Conservation (phyloP, 768 basidiomycete genomes). For the Hypholoma fasciculare region DNA sequence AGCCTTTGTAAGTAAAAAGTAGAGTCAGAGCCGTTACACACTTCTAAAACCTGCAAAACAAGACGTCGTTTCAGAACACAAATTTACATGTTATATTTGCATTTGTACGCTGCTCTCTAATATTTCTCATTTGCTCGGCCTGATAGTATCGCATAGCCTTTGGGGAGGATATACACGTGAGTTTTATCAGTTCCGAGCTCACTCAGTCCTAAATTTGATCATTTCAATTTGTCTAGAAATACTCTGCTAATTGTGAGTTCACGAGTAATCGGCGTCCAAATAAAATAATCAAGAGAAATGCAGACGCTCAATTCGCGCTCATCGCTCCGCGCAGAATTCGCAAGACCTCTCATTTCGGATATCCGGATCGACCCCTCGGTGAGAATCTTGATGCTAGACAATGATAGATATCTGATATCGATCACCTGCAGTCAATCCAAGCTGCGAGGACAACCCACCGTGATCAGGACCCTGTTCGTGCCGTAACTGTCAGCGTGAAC, state of each 20-base stretch:
- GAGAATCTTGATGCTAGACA: not conserved
- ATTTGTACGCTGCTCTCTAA: slow-evolving; percentile 20
- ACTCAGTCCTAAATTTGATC: not conserved
- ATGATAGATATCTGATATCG: too few species aligned
- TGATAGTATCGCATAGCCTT: slow-evolving; percentile 14
- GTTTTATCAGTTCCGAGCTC: too few species aligned
- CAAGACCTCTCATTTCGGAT: slow-evolving; percentile 17
- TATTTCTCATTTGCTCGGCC: not conserved
- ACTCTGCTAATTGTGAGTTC: slow-evolving; percentile 23
- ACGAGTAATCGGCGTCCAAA: not conserved
- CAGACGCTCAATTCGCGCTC: slow-evolving; percentile 27
- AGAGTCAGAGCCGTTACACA: not conserved
- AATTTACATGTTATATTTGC: slow-evolving; percentile 33
- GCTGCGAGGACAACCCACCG: not conserved
- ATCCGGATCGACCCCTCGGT: slow-evolving; percentile 19
- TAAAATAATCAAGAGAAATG: not conserved
- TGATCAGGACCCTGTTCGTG: not conserved
- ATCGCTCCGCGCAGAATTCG: slow-evolving; percentile 22
- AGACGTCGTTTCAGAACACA: slow-evolving; percentile 22
- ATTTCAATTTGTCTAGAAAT: slow-evolving; percentile 16
- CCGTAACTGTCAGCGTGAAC: not conserved
- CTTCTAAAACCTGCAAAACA: not conserved
- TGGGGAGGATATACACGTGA: slow-evolving; percentile 31
- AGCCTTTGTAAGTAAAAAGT: slow-evolving; percentile 19
- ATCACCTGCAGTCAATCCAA: too few species aligned